These are phyloP conservation scores for Aspergillus pseudoglaucus DNA, from an alignment of 2,329 filamentous ascomycete genomes.

Conservation along the genomic window DNA sequence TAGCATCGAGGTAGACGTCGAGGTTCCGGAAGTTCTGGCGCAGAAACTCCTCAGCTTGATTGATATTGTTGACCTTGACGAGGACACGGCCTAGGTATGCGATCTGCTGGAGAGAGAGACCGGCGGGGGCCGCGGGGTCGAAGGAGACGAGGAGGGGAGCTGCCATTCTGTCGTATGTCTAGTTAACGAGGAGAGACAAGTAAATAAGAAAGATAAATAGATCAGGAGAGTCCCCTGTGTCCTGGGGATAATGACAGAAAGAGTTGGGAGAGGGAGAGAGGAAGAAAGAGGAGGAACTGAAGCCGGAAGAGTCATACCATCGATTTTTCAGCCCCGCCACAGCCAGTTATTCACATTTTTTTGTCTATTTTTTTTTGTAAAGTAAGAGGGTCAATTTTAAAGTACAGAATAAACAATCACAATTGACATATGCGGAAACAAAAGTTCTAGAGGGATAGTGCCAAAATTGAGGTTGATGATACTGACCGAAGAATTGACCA, in stretches of 20 bases:
- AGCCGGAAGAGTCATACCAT: slow-evolving; percentile 3
- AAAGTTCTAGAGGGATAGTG: neutral
- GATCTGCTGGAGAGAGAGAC: slow-evolving; percentile 47
- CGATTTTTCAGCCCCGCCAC: slow-evolving; percentile 9
- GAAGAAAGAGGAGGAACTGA: slow-evolving; percentile 1
- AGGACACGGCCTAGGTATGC: slow-evolving; percentile 55
- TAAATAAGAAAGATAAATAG: neutral
- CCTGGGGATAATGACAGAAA: slow-evolving; percentile 1
- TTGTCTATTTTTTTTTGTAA: neutral
- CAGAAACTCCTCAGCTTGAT: slow-evolving; percentile 46
- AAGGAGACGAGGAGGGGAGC: slow-evolving; percentile 37
- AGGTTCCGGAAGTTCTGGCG: slow-evolving; percentile 51
- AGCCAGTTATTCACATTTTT: neutral
- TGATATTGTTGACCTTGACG: slow-evolving; percentile 41
- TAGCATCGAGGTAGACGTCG: slow-evolving; percentile 69
- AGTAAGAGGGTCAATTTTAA: neutral
- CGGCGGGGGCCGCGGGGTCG: slow-evolving; percentile 37
- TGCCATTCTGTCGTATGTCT: slow-evolving; percentile 26
- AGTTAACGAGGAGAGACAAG: neutral
- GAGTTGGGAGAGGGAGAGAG: neutral
- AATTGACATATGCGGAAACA: neutral
- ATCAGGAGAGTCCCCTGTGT: neutral
- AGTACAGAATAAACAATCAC: too few relatives aligned
- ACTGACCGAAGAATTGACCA: too few relatives aligned
- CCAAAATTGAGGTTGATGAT: too few relatives aligned